A percentile compares a stretch with the other conserved stretches of the same genome.
Evolutionary conservation across 352 stramenopile species (phyloP).

Genomic region (Globisporangium acanthophoron): DNA sequence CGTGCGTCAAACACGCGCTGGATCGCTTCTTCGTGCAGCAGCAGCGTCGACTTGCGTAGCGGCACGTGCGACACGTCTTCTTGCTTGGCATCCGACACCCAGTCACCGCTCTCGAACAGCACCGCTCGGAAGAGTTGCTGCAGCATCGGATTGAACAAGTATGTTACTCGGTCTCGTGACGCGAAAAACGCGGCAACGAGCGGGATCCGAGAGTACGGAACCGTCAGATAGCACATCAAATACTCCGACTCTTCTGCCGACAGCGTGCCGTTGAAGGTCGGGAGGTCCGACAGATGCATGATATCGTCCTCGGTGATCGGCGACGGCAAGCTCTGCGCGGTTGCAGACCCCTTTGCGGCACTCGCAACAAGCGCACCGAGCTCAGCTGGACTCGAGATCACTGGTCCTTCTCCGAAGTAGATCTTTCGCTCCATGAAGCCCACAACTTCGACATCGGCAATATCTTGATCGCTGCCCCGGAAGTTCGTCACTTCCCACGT

Average conservation of each 20-base stretch:
- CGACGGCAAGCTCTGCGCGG: conserved; percentile 17
- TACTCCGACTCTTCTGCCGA: conserved; percentile 95
- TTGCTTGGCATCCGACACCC: conserved; percentile 54
- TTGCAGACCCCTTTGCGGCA: conserved; percentile 34
- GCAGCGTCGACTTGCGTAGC: conserved; percentile 74
- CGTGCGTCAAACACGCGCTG: conserved; percentile 67
- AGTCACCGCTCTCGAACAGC: conserved; percentile 88
- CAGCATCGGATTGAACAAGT: conserved; percentile 82
- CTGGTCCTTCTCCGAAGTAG: conserved; percentile 83
- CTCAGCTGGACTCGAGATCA: conserved; percentile 76
- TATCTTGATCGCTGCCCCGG: conserved; percentile 84
- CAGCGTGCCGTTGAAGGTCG: conserved; percentile 96
- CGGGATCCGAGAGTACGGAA: conserved; percentile 97
- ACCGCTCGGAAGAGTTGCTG: conserved; percentile 83
- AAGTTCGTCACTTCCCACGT: conserved; percentile 89
- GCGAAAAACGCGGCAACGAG: conserved; percentile 97
- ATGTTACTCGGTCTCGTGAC: conserved; percentile 83
- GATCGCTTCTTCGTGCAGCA: conserved; percentile 78
- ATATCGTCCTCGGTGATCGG: conserved; percentile 96
- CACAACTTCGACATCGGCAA: conserved; percentile 84
- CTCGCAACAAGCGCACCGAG: conserved; percentile 52
- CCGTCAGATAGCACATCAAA: conserved; percentile 98
- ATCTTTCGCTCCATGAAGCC: conserved; percentile 86
- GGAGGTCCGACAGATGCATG: conserved; percentile 94
- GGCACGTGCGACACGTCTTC: conserved; percentile 74